Percentiles rank a stretch among this genome's conserved stretches.
These are phyloP conservation scores for Rhodotorula sp. DNA, from an alignment of 1,284 basidiomycete genomes.

Conservation along the genomic window DNA sequence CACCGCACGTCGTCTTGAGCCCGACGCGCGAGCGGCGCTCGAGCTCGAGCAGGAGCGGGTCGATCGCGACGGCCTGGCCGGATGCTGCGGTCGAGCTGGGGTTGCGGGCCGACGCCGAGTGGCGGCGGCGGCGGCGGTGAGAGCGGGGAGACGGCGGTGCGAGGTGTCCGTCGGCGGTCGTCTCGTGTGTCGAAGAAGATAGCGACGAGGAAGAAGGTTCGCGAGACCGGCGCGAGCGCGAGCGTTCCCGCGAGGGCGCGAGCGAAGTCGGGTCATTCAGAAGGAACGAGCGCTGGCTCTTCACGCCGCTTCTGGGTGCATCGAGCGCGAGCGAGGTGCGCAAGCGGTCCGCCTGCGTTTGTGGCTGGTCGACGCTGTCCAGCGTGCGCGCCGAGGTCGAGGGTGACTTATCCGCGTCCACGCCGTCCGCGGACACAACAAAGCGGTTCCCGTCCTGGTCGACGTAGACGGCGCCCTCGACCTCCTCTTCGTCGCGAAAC, in stretches of 20 bases:
- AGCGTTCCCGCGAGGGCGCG: not conserved
- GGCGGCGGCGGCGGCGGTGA: not conserved
- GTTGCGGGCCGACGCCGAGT: not conserved
- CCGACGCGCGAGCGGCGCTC: conserved; percentile 40
- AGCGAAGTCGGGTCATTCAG: conserved; percentile 22
- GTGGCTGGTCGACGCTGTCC: not conserved
- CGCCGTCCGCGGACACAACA: not conserved
- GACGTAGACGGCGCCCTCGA: not conserved
- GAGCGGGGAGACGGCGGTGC: conserved; percentile 3
- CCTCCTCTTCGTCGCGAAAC: conserved; percentile 16
- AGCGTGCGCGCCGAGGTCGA: not conserved
- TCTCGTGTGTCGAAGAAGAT: not conserved
- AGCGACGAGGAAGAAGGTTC: not conserved
- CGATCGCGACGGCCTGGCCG: conserved; percentile 25
- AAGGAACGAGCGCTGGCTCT: conserved; percentile 27
- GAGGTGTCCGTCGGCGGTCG: not conserved
- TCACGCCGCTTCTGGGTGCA: too few relatives aligned
- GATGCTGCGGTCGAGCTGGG: too few relatives aligned
- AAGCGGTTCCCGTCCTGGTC: not conserved
- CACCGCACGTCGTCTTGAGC: conserved; percentile 38
- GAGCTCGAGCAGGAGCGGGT: conserved; percentile 44
- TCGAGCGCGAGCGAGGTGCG: not conserved
- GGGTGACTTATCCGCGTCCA: not conserved
- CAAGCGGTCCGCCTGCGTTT: not conserved
- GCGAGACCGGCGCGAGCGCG: not conserved